These are phyloP conservation scores for Raphidocelis subcapitata DNA, from an alignment of 139 green algal species.

Conservation along the genomic window DNA sequence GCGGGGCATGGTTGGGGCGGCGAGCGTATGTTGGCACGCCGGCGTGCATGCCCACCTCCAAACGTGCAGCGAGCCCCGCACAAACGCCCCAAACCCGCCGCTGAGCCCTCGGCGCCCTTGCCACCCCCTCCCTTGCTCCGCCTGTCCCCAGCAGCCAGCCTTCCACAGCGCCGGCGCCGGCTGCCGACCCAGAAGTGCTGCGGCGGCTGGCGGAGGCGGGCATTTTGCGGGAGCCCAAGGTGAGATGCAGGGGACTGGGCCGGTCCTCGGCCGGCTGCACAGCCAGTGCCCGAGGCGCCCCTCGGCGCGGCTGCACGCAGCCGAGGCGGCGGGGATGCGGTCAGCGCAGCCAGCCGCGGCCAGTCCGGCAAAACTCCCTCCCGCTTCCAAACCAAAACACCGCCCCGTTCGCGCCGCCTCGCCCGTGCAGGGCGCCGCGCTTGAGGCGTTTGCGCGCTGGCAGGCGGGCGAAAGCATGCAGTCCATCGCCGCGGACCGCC, in stretches of 20 bases:
- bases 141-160: background rate
- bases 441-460: background rate
- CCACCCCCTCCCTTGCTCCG: background rate
- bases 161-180: background rate
- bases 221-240: conserved; percentile 24
- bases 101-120: background rate
- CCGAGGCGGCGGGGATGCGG: background rate
- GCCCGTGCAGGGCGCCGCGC: background rate
- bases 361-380: background rate
- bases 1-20: background rate
- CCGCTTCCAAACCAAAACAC: background rate
- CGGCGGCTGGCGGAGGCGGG: background rate
- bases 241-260: background rate
- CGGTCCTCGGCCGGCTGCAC: background rate
- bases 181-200: background rate
- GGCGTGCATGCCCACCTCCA: too few relatives aligned
- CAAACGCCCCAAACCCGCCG: too few relatives aligned
- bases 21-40: background rate
- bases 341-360: background rate
- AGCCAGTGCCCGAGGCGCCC: background rate
- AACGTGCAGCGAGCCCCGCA: background rate
- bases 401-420: background rate
- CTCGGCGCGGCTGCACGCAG: background rate
- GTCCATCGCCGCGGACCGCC: conserved; percentile 23
- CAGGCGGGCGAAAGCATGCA: conserved; percentile 14